Conservation (phyloP, 129 eudicot genomes). For the Flaveria bidentis region DNA sequence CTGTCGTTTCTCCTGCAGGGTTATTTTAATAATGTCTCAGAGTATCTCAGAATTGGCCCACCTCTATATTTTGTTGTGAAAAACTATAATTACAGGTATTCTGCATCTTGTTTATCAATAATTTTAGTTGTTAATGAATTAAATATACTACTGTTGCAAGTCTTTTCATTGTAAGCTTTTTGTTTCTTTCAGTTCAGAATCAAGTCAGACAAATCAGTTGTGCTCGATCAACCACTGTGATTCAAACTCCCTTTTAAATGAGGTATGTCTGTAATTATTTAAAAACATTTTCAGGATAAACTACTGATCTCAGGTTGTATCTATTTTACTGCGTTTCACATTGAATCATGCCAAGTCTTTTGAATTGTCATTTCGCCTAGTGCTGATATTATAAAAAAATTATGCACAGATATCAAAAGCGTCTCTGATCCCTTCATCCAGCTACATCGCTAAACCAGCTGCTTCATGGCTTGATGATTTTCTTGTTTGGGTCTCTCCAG, state of each 20-base stretch:
- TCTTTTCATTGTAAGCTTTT: slow-evolving; percentile 27
- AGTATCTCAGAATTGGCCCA: slow-evolving; percentile 89
- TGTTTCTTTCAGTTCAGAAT: slow-evolving; percentile 66
- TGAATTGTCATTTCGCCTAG: not conserved
- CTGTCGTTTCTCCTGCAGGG: slow-evolving; percentile 53
- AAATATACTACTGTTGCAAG: slow-evolving; percentile 3
- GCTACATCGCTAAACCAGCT: slow-evolving; percentile 97
- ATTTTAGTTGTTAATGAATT: not conserved
- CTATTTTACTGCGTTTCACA: not conserved
- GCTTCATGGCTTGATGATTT: slow-evolving; percentile 99
- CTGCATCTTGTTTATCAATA: not conserved
- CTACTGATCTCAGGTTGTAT: not conserved
- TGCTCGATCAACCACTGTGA: slow-evolving; percentile 95
- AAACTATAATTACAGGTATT: slow-evolving; percentile 75
- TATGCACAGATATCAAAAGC: slow-evolving; percentile 47
- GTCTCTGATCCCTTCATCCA: slow-evolving; percentile 75
- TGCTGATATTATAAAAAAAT: not conserved
- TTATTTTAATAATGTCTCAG: slow-evolving; percentile 75
- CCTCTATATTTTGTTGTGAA: slow-evolving; percentile 93
- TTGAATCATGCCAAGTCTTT: not conserved
- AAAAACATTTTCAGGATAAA: not conserved
- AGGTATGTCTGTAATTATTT: slow-evolving; percentile 47
- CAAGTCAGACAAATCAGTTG: slow-evolving; percentile 82
- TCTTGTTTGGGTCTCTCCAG: slow-evolving; percentile 98
- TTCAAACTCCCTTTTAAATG: slow-evolving; percentile 85